These are phyloP conservation scores for Hyparrhenia diplandra DNA, from an alignment of 176 grass and related monocot species.

Conservation along the genomic window DNA sequence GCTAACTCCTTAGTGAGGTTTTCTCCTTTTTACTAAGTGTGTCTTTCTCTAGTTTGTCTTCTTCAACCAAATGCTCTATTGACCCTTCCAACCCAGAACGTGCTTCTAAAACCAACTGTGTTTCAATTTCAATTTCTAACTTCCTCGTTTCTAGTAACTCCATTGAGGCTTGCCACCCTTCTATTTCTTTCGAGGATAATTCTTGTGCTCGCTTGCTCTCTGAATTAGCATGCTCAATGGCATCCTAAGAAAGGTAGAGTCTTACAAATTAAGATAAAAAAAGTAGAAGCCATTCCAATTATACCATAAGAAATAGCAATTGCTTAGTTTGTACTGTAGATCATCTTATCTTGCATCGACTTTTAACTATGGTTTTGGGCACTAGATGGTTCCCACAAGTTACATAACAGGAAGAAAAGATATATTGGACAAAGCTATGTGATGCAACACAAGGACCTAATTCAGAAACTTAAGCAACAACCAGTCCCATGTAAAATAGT, in stretches of 20 bases:
- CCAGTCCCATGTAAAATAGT: not conserved
- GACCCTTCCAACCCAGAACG: slow-evolving; percentile 59
- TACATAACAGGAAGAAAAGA: not conserved
- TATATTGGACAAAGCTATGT: slow-evolving; percentile 4
- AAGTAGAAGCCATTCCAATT: slow-evolving; percentile 11
- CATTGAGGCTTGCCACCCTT: slow-evolving; percentile 79
- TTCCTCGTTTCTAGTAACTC: slow-evolving; percentile 77
- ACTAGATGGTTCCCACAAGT: not conserved
- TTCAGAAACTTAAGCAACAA: not conserved
- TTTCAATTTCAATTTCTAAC: slow-evolving; percentile 78
- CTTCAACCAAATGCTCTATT: slow-evolving; percentile 71
- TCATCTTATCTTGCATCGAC: not conserved
- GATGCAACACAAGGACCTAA: not conserved
- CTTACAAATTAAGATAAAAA: slow-evolving; percentile 2
- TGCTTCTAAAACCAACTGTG: slow-evolving; percentile 68
- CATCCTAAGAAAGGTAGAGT: slow-evolving; percentile 65
- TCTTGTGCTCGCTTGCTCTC: slow-evolving; percentile 63
- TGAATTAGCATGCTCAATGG: slow-evolving; percentile 55
- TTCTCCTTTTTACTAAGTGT: slow-evolving; percentile 57
- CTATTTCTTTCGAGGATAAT: slow-evolving; percentile 57
- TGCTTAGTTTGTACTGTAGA: not conserved
- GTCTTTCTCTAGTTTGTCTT: slow-evolving; percentile 71
- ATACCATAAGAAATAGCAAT: slow-evolving; percentile 4
- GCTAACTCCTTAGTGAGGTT: slow-evolving; percentile 63
- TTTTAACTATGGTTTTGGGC: not conserved